Percentiles rank a stretch among this genome's conserved stretches.
phyloP scores from a whole-genome alignment of 2,329 filamentous ascomycete species.

The Botryotinia narcissicola region DNA sequence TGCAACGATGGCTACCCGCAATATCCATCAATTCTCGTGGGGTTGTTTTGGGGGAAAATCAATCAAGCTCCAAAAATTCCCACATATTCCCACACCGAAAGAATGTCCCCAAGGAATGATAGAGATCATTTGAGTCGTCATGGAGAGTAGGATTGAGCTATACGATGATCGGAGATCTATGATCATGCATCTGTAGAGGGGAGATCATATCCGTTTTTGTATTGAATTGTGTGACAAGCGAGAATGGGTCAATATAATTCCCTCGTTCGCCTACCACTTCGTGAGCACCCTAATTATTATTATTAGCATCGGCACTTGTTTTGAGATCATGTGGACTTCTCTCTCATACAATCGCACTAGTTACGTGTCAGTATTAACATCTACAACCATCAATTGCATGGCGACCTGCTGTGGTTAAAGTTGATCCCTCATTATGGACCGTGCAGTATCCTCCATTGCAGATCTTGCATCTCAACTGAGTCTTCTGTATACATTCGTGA shows the following conservation, averaged over 20 bases:
- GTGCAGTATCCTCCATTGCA: slow-evolving; percentile 82
- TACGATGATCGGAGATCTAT: background rate
- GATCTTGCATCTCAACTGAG: slow-evolving; percentile 67
- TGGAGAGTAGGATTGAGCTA: background rate
- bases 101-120: background rate
- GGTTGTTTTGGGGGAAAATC: background rate
- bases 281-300: slow-evolving; percentile 18
- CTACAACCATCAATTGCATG: slow-evolving; percentile 33
- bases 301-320: slow-evolving; percentile 13
- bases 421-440: slow-evolving; percentile 79
- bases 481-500: slow-evolving; percentile 67
- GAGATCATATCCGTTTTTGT: slow-evolving; percentile 4
- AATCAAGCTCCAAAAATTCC: background rate
- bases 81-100: background rate
- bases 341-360: slow-evolving; percentile 39
- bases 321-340: slow-evolving; percentile 1
- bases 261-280: slow-evolving; percentile 32
- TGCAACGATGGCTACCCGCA: background rate
- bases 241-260: slow-evolving; percentile 31
- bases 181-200: background rate
- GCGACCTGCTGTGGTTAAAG: slow-evolving; percentile 47
- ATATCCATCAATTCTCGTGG: background rate
- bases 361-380: slow-evolving; percentile 33
- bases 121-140: background rate
- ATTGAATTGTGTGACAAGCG: background rate